Evolutionary conservation across 2,329 filamentous ascomycete genomes (phyloP).

Genomic region (Penicillium capsulatum): DNA sequence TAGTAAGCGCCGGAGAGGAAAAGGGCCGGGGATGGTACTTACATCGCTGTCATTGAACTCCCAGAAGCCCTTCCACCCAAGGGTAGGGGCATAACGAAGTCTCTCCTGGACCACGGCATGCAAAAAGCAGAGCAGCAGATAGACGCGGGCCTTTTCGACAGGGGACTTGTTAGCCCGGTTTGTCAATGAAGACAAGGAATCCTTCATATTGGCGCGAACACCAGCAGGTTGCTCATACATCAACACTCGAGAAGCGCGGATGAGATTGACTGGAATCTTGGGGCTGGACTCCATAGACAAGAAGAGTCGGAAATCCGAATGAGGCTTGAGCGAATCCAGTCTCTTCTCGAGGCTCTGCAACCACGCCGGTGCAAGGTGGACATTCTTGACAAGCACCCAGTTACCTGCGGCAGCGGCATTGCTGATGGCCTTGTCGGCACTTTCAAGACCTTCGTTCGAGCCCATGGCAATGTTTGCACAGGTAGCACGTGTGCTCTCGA

Average conservation of each 20-base stretch:
- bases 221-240: constrained; percentile 99
- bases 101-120: constrained; percentile 95
- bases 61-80: constrained; percentile 99
- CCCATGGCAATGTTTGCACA: constrained; percentile 99
- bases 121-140: constrained; percentile 86
- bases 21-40: constrained; percentile 46
- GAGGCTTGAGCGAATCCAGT: constrained; percentile 89
- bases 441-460: constrained; percentile 87
- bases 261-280: constrained; percentile 93
- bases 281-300: constrained; percentile 95
- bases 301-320: constrained; percentile 90
- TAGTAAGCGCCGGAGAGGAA: constrained; percentile 9
- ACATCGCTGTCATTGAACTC: constrained; percentile 99
- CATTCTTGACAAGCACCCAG: constrained; percentile 99
- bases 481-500: constrained; percentile 72
- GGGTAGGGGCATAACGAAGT: constrained; percentile 83
- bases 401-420: constrained; percentile 86
- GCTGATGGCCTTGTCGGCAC: constrained; percentile 90
- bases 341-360: constrained; percentile 95
- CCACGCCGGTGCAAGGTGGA: constrained; percentile 93
- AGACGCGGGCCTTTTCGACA: constrained; percentile 84
- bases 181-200: constrained; percentile 80
- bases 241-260: constrained; percentile 86
- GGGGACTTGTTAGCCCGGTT: constrained; percentile 73
- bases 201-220: constrained; percentile 97